Conservation (phyloP, 495 filamentous ascomycete species). For the Polyplosphaeria fusca region DNA sequence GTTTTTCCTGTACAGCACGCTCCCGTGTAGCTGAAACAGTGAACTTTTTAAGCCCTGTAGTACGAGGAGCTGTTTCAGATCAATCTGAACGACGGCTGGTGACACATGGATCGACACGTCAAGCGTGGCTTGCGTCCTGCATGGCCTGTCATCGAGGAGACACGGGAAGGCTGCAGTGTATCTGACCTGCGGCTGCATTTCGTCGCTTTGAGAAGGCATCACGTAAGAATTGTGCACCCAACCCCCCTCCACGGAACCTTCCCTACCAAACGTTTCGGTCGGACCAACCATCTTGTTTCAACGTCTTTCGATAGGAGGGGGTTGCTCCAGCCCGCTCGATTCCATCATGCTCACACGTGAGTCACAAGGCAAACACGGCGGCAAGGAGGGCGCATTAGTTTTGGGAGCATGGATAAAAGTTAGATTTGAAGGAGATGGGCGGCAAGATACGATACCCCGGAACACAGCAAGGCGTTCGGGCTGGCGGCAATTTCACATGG, state of each 20-base stretch:
- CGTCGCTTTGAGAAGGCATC: constrained; percentile 1
- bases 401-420: background rate
- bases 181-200: constrained; percentile 8
- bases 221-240: constrained; percentile 17
- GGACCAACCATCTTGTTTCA: constrained; percentile 9
- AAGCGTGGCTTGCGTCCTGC: constrained; percentile 25
- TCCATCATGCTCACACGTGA: background rate
- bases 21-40: constrained; percentile 14
- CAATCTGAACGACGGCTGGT: constrained; percentile 15
- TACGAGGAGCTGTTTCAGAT: constrained; percentile 10
- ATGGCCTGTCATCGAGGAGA: constrained; percentile 9
- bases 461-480: background rate
- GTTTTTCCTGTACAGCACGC: no score
- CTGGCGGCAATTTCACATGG: background rate
- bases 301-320: background rate
- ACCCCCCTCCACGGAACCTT: constrained; percentile 12
- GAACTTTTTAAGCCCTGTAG: constrained; percentile 25
- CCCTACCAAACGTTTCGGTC: constrained; percentile 8
- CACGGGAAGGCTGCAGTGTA: background rate
- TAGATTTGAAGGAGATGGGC: background rate
- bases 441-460: constrained; percentile 16
- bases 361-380: constrained; percentile 10
- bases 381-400: constrained; percentile 8
- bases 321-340: background rate
- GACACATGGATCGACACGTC: constrained; percentile 12